phyloP scores from a whole-genome alignment of 73 alveolate genomes.

The Paramecium primaurelia region DNA sequence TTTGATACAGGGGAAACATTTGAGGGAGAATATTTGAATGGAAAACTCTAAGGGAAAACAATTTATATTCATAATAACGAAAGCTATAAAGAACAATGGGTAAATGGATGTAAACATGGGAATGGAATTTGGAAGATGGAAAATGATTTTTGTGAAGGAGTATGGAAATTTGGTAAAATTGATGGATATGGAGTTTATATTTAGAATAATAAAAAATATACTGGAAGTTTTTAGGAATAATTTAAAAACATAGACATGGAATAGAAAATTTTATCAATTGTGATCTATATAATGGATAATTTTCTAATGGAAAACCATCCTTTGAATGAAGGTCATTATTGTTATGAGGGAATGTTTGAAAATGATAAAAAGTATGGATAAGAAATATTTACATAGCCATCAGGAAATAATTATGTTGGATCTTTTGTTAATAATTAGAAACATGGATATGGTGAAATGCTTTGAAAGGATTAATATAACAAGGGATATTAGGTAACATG shows the following conservation, averaged over 20 bases:
- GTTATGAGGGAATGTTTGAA: conserved; percentile 57
- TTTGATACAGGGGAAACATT: conserved; percentile 65
- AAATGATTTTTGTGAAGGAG: conserved; percentile 66
- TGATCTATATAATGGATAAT: conserved; percentile 76
- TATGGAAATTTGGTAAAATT: conserved; percentile 69
- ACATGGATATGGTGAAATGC: conserved; percentile 65
- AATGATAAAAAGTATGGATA: conserved; percentile 61
- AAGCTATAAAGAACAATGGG: conserved; percentile 64
- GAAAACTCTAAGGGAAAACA: conserved; percentile 59
- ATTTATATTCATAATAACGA: conserved; percentile 31
- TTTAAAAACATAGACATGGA: conserved; percentile 69
- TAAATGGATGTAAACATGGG: conserved; percentile 67
- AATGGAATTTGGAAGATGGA: conserved; percentile 60
- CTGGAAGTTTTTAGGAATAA: conserved; percentile 74
- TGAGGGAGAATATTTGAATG: conserved; percentile 68
- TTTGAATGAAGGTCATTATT: conserved; percentile 50
- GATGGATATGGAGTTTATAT: conserved; percentile 70
- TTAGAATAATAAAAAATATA: conserved; percentile 56
- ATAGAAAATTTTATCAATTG: conserved; percentile 70
- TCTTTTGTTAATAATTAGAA: conserved; percentile 43
- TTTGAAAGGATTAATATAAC: conserved; percentile 55
- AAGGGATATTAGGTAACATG: conserved; percentile 65
- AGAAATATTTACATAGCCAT: conserved; percentile 60
- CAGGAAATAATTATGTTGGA: conserved; percentile 59
- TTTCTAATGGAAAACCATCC: conserved; percentile 74